These are phyloP conservation scores for Kwoniella botswanensis DNA, from an alignment of 768 basidiomycete species.

Conservation along the genomic window DNA sequence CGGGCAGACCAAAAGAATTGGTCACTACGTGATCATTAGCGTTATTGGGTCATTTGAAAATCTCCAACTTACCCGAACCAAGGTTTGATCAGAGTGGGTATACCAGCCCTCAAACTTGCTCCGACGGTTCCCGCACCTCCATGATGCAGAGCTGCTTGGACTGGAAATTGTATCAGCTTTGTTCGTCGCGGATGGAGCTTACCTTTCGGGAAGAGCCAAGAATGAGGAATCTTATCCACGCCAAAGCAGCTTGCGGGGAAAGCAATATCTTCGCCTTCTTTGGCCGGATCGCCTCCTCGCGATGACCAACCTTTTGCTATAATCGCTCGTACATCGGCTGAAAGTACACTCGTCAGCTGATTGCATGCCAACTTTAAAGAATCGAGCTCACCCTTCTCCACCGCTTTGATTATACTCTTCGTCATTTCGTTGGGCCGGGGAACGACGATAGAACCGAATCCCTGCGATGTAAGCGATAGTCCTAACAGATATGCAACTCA, in stretches of 20 bases:
- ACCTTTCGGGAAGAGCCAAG: conserved; percentile 60
- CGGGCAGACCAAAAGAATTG: conserved; percentile 71
- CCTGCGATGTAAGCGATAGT: conserved; percentile 32
- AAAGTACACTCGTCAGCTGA: conserved; percentile 1
- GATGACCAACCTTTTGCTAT: conserved; percentile 73
- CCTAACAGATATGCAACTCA: conserved; percentile 19
- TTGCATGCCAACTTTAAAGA: neutral
- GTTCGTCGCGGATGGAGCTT: conserved; percentile 58
- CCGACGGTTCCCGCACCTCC: conserved; percentile 76
- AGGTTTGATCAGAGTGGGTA: conserved; percentile 72
- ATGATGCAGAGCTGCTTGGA: conserved; percentile 71
- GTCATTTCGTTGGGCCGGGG: conserved; percentile 67
- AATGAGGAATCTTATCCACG: conserved; percentile 72
- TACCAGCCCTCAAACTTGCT: conserved; percentile 67
- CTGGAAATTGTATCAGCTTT: conserved; percentile 67
- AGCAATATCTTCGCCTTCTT: conserved; percentile 60
- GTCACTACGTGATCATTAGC: conserved; percentile 57
- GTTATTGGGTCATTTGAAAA: neutral
- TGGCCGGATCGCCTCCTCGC: conserved; percentile 59
- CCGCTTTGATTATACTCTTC: conserved; percentile 66
- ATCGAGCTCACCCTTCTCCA: conserved; percentile 63
- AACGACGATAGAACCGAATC: conserved; percentile 73
- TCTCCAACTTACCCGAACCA: conserved; percentile 65
- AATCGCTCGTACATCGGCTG: conserved; percentile 71
- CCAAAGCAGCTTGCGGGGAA: conserved; percentile 61